Percentiles rank a stretch among this genome's conserved stretches.
Conservation (phyloP, 768 basidiomycete species). For the Collybia mongolica region DNA sequence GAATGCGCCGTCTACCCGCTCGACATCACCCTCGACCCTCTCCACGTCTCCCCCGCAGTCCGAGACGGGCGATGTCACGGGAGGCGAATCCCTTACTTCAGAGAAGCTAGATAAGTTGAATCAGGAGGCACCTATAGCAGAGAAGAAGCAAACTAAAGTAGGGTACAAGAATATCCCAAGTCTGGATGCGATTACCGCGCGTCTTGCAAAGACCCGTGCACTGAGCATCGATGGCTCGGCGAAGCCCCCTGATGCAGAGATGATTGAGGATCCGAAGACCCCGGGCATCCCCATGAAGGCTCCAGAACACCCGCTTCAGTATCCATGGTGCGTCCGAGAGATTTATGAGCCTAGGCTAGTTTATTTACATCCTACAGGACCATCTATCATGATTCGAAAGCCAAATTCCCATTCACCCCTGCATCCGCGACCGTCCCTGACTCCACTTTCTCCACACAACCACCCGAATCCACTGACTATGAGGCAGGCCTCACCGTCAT, state of each 20-base stretch:
- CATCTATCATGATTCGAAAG: conserved; percentile 86
- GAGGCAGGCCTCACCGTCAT: conserved; percentile 85
- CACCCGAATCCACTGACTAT: conserved; percentile 71
- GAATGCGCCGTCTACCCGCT: conserved; percentile 64
- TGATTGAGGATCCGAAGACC: conserved; percentile 82
- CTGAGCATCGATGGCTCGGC: conserved; percentile 64
- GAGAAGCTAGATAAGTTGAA: conserved; percentile 68
- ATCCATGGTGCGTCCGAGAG: conserved; percentile 61
- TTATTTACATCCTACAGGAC: conserved; percentile 53
- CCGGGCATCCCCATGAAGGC: conserved; percentile 69
- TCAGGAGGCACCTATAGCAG: conserved; percentile 40
- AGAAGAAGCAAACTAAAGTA: conserved; percentile 36
- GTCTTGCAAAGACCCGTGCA: conserved; percentile 67
- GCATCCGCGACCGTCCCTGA: conserved; percentile 30
- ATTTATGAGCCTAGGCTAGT: conserved; percentile 4
- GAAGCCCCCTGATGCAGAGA: conserved; percentile 73
- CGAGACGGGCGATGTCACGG: conserved; percentile 32
- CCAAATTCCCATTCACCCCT: conserved; percentile 62
- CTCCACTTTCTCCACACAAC: conserved; percentile 30
- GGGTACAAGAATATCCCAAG: conserved; percentile 90
- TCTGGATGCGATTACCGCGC: conserved; percentile 82
- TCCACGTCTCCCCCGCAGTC: conserved; percentile 47
- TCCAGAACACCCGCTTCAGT: conserved; percentile 84
- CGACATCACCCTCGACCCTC: conserved; percentile 59
- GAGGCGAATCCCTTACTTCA: conserved; percentile 58